These are phyloP conservation scores for Crithidia sp. DNA, from an alignment of 208 protist species.

Conservation along the genomic window DNA sequence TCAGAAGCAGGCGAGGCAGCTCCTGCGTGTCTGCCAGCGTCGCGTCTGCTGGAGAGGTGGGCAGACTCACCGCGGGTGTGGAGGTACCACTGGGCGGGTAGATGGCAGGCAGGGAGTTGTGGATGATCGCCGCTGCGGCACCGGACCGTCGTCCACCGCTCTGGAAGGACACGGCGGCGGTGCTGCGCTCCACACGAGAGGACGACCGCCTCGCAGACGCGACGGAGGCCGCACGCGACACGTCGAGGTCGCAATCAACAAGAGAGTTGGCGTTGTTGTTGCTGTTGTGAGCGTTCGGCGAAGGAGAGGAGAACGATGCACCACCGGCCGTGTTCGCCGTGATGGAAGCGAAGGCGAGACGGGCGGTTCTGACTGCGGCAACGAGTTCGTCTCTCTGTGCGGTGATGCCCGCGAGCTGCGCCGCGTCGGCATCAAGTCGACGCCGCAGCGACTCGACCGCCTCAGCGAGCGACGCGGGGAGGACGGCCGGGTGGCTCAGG, in stretches of 20 bases:
- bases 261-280: neutral
- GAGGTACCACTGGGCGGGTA: conserved; percentile 4
- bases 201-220: neutral
- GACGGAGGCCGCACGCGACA: conserved; percentile 4
- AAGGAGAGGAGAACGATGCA: too few relatives aligned
- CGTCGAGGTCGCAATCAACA: conserved; percentile 9
- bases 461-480: conserved; percentile 14
- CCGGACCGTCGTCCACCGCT: neutral
- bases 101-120: neutral
- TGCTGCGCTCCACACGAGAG: neutral
- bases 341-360: conserved; percentile 11
- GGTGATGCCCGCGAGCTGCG: conserved; percentile 5
- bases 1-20: conserved; percentile 12
- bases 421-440: conserved; percentile 9
- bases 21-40: conserved; percentile 1
- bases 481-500: neutral
- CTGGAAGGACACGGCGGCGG: neutral
- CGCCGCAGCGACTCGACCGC: conserved; percentile 1
- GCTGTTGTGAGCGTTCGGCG: too few relatives aligned
- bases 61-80: neutral
- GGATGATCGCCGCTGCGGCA: conserved; percentile 4
- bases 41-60: conserved; percentile 2
- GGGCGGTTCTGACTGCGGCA: conserved; percentile 2
- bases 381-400: conserved; percentile 27
- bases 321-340: neutral